A percentile compares a stretch with the other conserved stretches of the same genome.
phyloP scores from a whole-genome alignment of 148 eudicot genomes.

The Gaultheria prostrata region DNA sequence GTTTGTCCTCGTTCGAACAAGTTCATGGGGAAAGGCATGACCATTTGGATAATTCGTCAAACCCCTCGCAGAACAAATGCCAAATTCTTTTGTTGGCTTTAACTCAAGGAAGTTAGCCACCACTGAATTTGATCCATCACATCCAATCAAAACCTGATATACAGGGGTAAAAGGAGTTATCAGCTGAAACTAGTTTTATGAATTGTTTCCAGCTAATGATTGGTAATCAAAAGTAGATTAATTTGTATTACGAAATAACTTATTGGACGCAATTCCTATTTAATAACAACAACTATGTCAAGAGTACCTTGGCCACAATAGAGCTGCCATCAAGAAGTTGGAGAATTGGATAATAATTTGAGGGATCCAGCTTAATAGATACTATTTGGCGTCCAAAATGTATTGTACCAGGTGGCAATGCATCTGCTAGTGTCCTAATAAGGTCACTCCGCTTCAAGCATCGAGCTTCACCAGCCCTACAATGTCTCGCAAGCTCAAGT shows the following conservation, averaged over 20 bases:
- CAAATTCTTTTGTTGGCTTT: constrained; percentile 33
- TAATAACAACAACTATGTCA: neutral
- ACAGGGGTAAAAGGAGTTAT: neutral
- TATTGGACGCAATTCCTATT: neutral
- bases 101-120: constrained; percentile 39
- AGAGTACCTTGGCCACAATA: constrained; percentile 44
- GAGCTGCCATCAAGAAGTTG: constrained; percentile 42
- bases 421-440: constrained; percentile 41
- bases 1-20: constrained; percentile 28
- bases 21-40: constrained; percentile 36
- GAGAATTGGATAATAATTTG: constrained; percentile 30
- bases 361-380: constrained; percentile 28
- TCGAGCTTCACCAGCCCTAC: constrained; percentile 36
- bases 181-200: neutral
- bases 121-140: constrained; percentile 54
- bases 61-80: constrained; percentile 33
- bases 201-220: neutral
- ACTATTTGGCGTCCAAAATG: constrained; percentile 38
- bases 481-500: neutral
- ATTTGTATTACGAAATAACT: neutral
- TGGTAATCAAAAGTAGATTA: no score
- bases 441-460: constrained; percentile 46
- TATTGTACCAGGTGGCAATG: constrained; percentile 40
- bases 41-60: constrained; percentile 45
- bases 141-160: constrained; percentile 43